Base-by-base conservation (phyloP, 140 eudicot species). In the Stevia rebaudiana region DNA sequence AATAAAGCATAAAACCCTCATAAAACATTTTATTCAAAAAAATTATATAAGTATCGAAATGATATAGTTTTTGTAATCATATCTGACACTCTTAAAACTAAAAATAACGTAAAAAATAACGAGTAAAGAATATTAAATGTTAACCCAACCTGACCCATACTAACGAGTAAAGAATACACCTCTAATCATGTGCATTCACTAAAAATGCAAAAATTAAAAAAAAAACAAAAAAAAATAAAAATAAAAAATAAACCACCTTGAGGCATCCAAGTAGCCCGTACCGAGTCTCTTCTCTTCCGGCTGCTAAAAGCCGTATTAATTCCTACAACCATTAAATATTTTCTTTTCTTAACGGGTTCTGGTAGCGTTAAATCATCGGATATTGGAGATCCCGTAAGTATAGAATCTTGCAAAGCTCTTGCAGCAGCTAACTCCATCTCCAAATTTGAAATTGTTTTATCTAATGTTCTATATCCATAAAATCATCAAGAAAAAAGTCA, bases 391-490 rank as follows among this genome's bases (percentile, higher is more conserved):
- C 96, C 95, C 9, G 77, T 77, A 40, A 85, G 84, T 53, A 92
- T 63, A 11, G 96, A 83, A 76, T 92, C 98, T 74, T 92, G 98
- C 66, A 86, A 71, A 5, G 96, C 92, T 80, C 95, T 83, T 52
- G 96, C 96, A 21, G 98, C 92, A 69, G 96, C 95, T 81, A 92
- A 68, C 56, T 92, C 98, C 96, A 83, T 88, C 65, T 92, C 98
- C 75, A 92, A 75, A 68, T 83, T 78, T 11, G 98, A 92, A 28
- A 92, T 92, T 0, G 95, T 88, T 69, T 88, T 92, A 66, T 92
- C 98, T 41, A 92, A 79, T 12, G 85, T 81, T 69, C 98, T 92
- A 79, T 74, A 70, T 35, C 21, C 47, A 48, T 36, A 15, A 36
- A 17, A 57, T 17, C 37, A n/a, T 24, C 47, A 58, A 19, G 25